Evolutionary conservation across 2,329 filamentous ascomycete species (phyloP), one percentile per base, ranked within the genome.

Genomic region (Hypoxylon sp.): DNA sequence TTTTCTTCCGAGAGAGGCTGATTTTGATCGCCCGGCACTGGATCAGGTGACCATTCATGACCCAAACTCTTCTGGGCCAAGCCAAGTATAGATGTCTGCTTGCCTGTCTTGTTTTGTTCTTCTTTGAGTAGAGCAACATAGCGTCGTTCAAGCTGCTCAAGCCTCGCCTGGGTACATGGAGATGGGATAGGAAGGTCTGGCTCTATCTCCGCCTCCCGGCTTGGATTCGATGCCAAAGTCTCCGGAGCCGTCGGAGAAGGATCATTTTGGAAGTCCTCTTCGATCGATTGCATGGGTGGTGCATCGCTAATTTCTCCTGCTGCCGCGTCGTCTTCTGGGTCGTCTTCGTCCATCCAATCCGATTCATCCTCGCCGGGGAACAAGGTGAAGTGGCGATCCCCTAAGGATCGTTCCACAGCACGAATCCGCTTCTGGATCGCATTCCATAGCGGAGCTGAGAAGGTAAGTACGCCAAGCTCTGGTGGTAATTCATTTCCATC

Each of bases 391-490:
- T 44, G 46, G 8, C 56, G 56, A 14, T 33, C 30, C 61, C 27
- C 51, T 11, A 35, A 14, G 10, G 51, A 61, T 37, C 59, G 55
- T 50, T 66, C 62, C 10, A 64, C 49, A 14, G 31, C 13, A 27
- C 49, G 53, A 20, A 66, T 64, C 8, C 37, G 25, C 33, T 64
- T 69, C 59, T 61, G 61, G 7, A 63, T 69, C 10, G 49, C 59
- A 54, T 65, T 68, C 69, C 55, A 69, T 37, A 71, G 30, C n/a
- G 51, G 62, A 20, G 59, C 25, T 3, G 66, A 64, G 17, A 66
- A 56, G 4, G 60, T 66, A 30, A 71, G 60, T 7, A 31, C n/a
- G 6, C 66, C 53, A 40, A 69, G 59, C 11, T 69, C 56, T 20
- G 66, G 8, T 2, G 69, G 69, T 13, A 71, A 22, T 30, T 71